Base-by-base conservation (phyloP, 768 basidiomycete species). In the Collybia sordida region DNA sequence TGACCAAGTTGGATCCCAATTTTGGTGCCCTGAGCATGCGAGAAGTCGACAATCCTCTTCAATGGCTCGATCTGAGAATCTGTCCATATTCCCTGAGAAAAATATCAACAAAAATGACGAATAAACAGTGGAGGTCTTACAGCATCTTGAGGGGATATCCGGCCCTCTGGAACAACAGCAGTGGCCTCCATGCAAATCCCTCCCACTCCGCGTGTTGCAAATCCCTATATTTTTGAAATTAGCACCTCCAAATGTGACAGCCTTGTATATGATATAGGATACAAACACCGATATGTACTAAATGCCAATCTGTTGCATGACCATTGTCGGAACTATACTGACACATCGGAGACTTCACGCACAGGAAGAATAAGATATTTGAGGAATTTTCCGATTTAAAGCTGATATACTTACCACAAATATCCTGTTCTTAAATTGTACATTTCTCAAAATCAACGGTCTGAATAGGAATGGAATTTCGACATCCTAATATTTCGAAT, bases 1-100 rank as follows among this genome's bases (percentile, higher is more conserved):
- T 93, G 90, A 0, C 82, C 80, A 17, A 94, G 80, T 62, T 94
- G 92, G 25, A 94, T 75, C 1, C 88, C 92, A 22, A 93, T 83
- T 42, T 78, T 73, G 1, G 84, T 78, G 7, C 81, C 85, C 41
- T 90, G 86, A 0, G 79, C 69, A 58, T 90, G 88, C 14, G 75
- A 75, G 60, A 93, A 92, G 50, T 88, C 73, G 43, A 90, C 85
- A 47, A 93, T 82, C 24, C 82, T 77, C 59, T 81, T 81, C 34
- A 90, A 66, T 12, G 85, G 82, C 25, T 73, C 79, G 38, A 90
- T 85, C 47, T 93, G 93, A 2, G 75, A 75, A 61, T 93, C 90
- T 1, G 72, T 66, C 90, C 91, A 93, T 18, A 93, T 67, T 0
- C 84, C 85, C 77, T 82, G 45, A 8, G 12, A 6, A 9, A 37